Evolutionary conservation across 495 filamentous ascomycete genomes (phyloP), one percentile per base, ranked within the genome.

Genomic region (Pseudotulostoma volvatum): DNA sequence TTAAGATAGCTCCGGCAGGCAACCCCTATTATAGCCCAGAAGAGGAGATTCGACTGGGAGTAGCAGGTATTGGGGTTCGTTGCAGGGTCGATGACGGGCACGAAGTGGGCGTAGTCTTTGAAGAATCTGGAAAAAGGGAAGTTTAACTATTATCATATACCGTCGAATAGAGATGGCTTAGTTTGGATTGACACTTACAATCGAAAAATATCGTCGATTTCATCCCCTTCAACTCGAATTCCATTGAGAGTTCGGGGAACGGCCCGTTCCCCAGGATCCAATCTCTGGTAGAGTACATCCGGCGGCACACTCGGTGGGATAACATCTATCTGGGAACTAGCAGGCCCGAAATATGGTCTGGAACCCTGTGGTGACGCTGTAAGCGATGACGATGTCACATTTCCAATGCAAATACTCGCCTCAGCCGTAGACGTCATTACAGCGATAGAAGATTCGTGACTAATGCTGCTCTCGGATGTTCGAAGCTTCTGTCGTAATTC

Each of bases 11-110:
- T 53, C 9, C 63, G 48, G 11, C 40, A 37, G 44, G 54, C 52
- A 17, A 55, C 59, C 17, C 58, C 60, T 9, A 66, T 57, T 2
- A 74, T 51, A 1, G 57, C 44, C 68, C 67, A 72, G 39, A 71
- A 72, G 0, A 74, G 51, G 36, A 71, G 64, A 0, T 63, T 54
- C 0, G 63, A 71, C 34, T 59, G 55, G 0, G 49, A 41, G 43
- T 64, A 66, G 32, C 59, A 66, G 1, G 57, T 36, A 39, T 71
- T 59, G 0, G 70, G 68, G 2, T 34, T 49, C 2, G 46, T 57
- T 3, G 42, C 36, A 0, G 55, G 51, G 31, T 67, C 60, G 0
- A 72, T 49, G 7, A 71, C 62, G 0, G 66, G 64, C 0, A 71
- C 41, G 36, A 69, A 62, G 1, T 50, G 53, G 9, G 62, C 53